These are phyloP conservation scores for Arthrobotrys sinensis DNA, from an alignment of 2,329 filamentous ascomycete species.

Conservation along the genomic window DNA sequence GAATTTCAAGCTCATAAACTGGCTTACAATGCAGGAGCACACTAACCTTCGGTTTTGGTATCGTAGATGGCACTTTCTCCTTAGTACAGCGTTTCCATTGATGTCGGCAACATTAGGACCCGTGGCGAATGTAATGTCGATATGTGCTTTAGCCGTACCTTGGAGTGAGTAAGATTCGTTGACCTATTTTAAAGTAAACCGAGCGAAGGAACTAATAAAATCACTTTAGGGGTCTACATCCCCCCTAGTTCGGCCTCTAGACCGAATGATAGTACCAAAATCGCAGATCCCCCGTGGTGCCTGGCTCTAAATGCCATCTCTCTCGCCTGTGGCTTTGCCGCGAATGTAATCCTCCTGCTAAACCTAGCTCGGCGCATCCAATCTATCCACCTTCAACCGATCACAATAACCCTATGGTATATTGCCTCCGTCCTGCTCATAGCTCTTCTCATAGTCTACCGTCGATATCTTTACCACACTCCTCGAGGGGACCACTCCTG, in stretches of 20 bases:
- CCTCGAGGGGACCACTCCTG: constrained; percentile 70
- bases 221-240: constrained; percentile 62
- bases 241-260: constrained; percentile 68
- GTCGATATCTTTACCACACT: constrained; percentile 73
- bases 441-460: constrained; percentile 77
- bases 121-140: constrained; percentile 87
- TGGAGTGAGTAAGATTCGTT: constrained; percentile 76
- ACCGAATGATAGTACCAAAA: constrained; percentile 73
- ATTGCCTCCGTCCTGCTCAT: constrained; percentile 77
- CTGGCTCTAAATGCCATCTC: constrained; percentile 83
- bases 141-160: constrained; percentile 84
- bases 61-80: constrained; percentile 36
- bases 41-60: not conserved
- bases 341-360: constrained; percentile 85
- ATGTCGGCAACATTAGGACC: constrained; percentile 88
- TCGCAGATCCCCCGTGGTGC: constrained; percentile 81
- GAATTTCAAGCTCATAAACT: not conserved
- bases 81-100: constrained; percentile 76
- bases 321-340: constrained; percentile 80
- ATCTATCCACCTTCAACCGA: constrained; percentile 85
- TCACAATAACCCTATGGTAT: constrained; percentile 86
- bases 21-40: not conserved
- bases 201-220: not conserved
- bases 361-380: constrained; percentile 87
- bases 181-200: not conserved